Conservation (phyloP, 2,329 filamentous ascomycete genomes). For the Botrytis fabae region DNA sequence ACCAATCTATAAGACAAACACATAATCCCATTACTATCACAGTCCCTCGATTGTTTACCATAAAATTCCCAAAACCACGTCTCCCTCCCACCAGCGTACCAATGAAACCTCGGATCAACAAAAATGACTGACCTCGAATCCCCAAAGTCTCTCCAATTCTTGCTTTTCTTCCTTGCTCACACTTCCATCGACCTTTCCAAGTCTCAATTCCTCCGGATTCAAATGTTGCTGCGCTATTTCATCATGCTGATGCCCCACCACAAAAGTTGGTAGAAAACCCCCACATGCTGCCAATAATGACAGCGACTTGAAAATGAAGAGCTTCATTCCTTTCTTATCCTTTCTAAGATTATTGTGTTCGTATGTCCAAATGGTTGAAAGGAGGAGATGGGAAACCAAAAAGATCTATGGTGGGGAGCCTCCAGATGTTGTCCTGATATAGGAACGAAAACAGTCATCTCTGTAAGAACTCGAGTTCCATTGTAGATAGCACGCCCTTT, state of each 20-base stretch:
- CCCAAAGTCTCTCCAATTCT: slow-evolving; percentile 59
- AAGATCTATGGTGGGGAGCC: not conserved
- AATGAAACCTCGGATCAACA: not conserved
- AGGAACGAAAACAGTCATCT: not conserved
- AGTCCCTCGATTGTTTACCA: not conserved
- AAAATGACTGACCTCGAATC: slow-evolving; percentile 48
- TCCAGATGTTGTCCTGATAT: not conserved
- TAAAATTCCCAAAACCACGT: too few species aligned
- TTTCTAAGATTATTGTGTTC: not conserved
- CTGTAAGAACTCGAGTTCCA: not conserved
- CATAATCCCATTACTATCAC: not conserved
- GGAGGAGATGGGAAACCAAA: not conserved
- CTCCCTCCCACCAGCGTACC: not conserved
- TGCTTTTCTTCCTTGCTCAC: slow-evolving; percentile 50
- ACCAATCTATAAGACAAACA: not conserved
- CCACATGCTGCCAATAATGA: slow-evolving; percentile 5
- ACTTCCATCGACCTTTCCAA: slow-evolving; percentile 14
- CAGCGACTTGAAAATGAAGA: not conserved
- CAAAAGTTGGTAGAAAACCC: not conserved
- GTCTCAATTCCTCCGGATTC: not conserved
- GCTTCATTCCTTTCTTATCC: not conserved
- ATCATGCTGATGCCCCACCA: not conserved
- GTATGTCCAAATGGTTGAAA: not conserved
- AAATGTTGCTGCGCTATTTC: not conserved
- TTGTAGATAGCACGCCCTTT: not conserved